A percentile compares a stretch with the other conserved stretches of the same genome.
Evolutionary conservation across 2,329 filamentous ascomycete genomes (phyloP).

Genomic region (Arthrocladium fulminans): DNA sequence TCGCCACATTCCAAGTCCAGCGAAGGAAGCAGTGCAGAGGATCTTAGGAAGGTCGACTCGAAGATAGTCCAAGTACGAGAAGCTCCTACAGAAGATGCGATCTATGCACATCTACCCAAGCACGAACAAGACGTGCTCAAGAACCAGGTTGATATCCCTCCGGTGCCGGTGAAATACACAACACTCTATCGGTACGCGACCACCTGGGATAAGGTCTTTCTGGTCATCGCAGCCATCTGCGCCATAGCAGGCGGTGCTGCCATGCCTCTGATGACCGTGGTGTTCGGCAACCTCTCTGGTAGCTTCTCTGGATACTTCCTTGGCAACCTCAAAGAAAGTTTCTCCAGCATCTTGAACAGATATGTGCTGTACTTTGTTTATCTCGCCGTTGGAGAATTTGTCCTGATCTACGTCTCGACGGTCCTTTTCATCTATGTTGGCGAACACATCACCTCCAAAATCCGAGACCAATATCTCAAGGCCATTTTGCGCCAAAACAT

Average conservation of each 20-base stretch:
- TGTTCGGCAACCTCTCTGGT: conserved; percentile 69
- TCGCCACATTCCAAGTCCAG: conserved; percentile 14
- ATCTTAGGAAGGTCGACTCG: conserved; percentile 21
- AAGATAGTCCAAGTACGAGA: conserved; percentile 23
- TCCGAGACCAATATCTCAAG: conserved; percentile 72
- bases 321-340: conserved; percentile 41
- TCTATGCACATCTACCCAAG: conserved; percentile 54
- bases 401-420: conserved; percentile 68
- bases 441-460: conserved; percentile 68
- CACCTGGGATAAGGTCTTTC: conserved; percentile 54
- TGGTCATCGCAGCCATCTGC: conserved; percentile 52
- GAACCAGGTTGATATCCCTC: conserved; percentile 57
- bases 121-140: conserved; percentile 60
- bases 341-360: conserved; percentile 50
- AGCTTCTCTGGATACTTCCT: conserved; percentile 59
- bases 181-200: conserved; percentile 64
- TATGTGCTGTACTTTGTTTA: conserved; percentile 79
- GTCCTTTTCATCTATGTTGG: conserved; percentile 84
- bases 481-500: conserved; percentile 84
- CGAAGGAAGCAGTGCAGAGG: conserved; percentile 11
- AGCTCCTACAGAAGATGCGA: conserved; percentile 39
- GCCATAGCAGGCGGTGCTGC: conserved; percentile 66
- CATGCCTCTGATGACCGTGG: conserved; percentile 65
- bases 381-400: conserved; percentile 70
- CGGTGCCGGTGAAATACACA: conserved; percentile 54